Base-by-base conservation (phyloP, 495 filamentous ascomycete genomes). In the Tuber borchii region DNA sequence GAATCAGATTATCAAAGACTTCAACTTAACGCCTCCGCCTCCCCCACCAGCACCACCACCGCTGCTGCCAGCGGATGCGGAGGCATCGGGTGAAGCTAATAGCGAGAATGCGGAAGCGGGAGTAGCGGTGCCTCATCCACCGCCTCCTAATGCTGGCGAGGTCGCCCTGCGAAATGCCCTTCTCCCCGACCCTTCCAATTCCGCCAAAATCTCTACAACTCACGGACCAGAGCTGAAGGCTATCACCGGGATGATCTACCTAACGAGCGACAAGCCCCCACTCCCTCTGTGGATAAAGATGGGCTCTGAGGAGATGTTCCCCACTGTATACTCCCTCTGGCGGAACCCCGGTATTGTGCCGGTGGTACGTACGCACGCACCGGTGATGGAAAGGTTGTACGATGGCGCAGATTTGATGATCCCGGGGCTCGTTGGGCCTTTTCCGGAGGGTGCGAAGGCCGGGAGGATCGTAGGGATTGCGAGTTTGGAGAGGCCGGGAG, bases 391-490 rank as follows among this genome's bases (percentile, higher is more conserved):
- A 71, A 92, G 92, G 83, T 84, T 93, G 7, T 87, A 86, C 46
- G 85, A 86, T 9, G 91, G 91, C 8, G 90, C 91, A 4, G 90
- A 91, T 83, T 83, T 93, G n/a, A 93, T 93, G 91, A 92, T 88
- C 1, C 91, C 91, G 1, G 91, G 91, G 40, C 84, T 93, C 16
- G 89, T 90, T 65, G 90, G 91, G 26, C 91, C 91, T 0, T 93
- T 93, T 79, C 89, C 91, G 0, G 74, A 82, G 43, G 85, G 84
- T 34, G 91, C 91, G 16, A 88, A 86, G 26, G 89, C 90, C 82
- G 90, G 87, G 3, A 85, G 88, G 3, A 84, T 92, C 43, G 89
- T 91, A 39, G 90, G 90, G n/a, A 86, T 93, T 48, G 90, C 90
- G n/a, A 88, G 87, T 72, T 75, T 87, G 46, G 88, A 91, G 72